Evolutionary conservation across 306 rosid species (phyloP).

Genomic region (Adenanthera pavonina): DNA sequence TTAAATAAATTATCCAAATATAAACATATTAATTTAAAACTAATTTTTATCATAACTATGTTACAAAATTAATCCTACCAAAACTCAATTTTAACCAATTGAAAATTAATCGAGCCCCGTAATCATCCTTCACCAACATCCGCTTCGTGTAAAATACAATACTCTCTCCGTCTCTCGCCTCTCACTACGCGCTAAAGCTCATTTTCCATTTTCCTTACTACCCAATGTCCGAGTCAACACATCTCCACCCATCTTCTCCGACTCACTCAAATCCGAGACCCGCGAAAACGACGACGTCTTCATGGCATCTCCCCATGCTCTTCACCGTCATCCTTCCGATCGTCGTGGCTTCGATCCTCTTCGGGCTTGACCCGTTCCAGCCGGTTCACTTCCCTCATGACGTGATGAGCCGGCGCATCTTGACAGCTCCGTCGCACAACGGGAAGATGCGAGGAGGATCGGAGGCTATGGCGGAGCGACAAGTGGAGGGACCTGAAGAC

Average conservation of each 20-base stretch:
- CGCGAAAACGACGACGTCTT: neutral
- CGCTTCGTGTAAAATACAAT: too few relatives aligned
- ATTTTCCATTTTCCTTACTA: too few relatives aligned
- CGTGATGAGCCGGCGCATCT: slow-evolving; percentile 27
- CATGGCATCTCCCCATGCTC: slow-evolving; percentile 3
- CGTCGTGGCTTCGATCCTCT: slow-evolving; percentile 34
- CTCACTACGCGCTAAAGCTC: neutral
- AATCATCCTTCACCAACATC: too few relatives aligned
- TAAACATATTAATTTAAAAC: too few relatives aligned
- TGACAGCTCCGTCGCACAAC: slow-evolving; percentile 41
- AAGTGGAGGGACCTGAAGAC: slow-evolving; percentile 56
- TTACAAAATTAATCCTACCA: too few relatives aligned
- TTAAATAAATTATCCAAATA: too few relatives aligned
- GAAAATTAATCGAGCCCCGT: too few relatives aligned
- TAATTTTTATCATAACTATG: too few relatives aligned
- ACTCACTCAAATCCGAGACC: too few relatives aligned
- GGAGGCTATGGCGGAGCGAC: slow-evolving; percentile 45
- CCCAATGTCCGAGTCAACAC: neutral
- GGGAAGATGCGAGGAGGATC: slow-evolving; percentile 43
- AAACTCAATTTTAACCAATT: too few relatives aligned
- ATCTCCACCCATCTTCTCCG: neutral
- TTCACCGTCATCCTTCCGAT: slow-evolving; percentile 25
- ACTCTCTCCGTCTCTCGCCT: neutral
- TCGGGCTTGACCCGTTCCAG: slow-evolving; percentile 53
- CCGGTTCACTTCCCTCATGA: slow-evolving; percentile 52